These are phyloP conservation scores for Stachybotrys echinatus DNA, from an alignment of 2,329 filamentous ascomycete species.

Conservation along the genomic window DNA sequence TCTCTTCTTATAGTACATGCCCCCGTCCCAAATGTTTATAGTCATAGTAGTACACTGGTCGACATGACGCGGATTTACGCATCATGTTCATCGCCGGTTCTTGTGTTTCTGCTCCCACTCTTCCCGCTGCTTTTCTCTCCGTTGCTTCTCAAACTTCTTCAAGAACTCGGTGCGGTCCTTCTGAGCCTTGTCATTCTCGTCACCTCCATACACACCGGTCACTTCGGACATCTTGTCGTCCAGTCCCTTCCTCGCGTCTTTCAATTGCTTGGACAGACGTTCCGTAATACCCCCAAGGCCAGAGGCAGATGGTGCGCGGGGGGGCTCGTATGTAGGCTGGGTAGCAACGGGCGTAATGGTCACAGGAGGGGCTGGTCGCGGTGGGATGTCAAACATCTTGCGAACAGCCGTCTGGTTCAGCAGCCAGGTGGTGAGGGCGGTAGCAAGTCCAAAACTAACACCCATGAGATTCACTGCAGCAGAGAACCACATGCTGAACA, in stretches of 20 bases:
- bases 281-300: constrained; percentile 21
- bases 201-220: constrained; percentile 25
- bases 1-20: not conserved
- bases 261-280: constrained; percentile 24
- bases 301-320: constrained; percentile 16
- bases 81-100: too few species aligned
- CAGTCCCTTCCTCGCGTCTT: constrained; percentile 32
- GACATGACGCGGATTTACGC: constrained; percentile 9
- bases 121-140: constrained; percentile 27
- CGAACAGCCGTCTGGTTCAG: constrained; percentile 34
- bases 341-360: not conserved
- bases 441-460: constrained; percentile 31
- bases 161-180: constrained; percentile 27
- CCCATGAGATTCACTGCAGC: constrained; percentile 45
- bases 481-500: constrained; percentile 41
- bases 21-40: not conserved
- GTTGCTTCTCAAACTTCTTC: constrained; percentile 27
- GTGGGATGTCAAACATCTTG: constrained; percentile 29
- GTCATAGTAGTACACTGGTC: not conserved
- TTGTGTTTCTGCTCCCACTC: constrained; percentile 37
- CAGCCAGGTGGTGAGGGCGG: constrained; percentile 28
- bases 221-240: constrained; percentile 25
- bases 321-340: constrained; percentile 27
- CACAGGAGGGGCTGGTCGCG: constrained; percentile 16
- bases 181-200: constrained; percentile 27